Evolutionary conservation across 306 rosid genomes (phyloP), one percentile per base, ranked within the genome.

Genomic region (Rubus parviflorus): DNA sequence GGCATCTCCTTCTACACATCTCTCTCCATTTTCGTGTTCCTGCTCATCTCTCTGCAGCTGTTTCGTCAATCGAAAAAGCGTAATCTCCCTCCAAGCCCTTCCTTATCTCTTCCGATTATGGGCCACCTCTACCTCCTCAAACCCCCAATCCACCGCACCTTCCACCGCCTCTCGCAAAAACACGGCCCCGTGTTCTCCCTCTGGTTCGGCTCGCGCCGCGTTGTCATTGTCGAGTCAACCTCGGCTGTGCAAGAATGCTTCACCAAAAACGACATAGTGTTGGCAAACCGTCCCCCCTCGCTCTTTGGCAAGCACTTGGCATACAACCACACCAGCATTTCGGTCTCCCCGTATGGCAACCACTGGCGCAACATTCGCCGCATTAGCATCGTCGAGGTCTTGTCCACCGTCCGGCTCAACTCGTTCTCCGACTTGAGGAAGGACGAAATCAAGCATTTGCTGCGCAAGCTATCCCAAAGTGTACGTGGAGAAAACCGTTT

Each of bases 341-440:
- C 68, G 0, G 0, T 53, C 3, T 2, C 96, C 0, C 63, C 93
- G 0, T 85, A 88, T 45, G 92, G 96, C 38, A 88, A 88, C 23
- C 89, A 85, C 49, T 90, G 92, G 96, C 91, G 96, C 10, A 90
- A 88, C 77, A n/a, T 86, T 3, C 96, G 92, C 2, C 96, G 91
- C 12, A 84, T 90, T 1, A 37, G 83, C 70, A 38, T 89, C 0
- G 6, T 80, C 6, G 96, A 90, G 73, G 81, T 90, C 45, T 83
- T 90, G 68, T 88, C 92, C 41, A 40, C 85, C 2, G 47, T 30
- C n/a, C 77, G 81, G 6, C 80, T 75, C n/a, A 75, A 70, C 84
- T 17, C 58, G n/a, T 86, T 89, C 35, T 9, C 14, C 13, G 62
- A 40, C 20, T 17, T 88, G 10, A 83, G 89, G 25, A 81, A 48